Evolutionary conservation across 1,284 basidiomycete species (phyloP), one percentile per base, ranked within the genome.

Genomic region (Agroathelia rolfsii): DNA sequence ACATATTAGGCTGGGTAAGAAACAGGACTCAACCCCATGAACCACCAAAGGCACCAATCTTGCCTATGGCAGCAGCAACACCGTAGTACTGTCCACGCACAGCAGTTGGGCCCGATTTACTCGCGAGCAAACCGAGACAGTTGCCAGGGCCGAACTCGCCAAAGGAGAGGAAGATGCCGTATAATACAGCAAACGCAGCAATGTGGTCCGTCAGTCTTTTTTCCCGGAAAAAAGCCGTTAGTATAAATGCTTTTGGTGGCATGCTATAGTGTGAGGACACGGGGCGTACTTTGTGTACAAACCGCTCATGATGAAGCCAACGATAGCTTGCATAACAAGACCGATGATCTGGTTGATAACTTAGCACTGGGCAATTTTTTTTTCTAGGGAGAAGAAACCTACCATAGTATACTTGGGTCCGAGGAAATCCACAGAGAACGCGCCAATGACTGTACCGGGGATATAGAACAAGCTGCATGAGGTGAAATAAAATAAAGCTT

Each of bases 41-140:
- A 23, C 87, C 84, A 36, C 79, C 72, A 53, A 92, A 90, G 3
- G 88, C 88, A 17, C 86, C 86, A 27, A 88, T 50, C 57, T 95
- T 96, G n/a, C 92, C 93, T 23, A 88, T 53, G 3, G 89, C 92
- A 27, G 92, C 92, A 3, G 86, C 87, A 28, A 76, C 48, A 18
- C 84, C 86, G 50, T 90, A 94, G 53, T 81, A 82, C 40, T 90
- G 82, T 2, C 87, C 88, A 43, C 89, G 79, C 29, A 88, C 69
- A 13, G 85, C 85, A 0, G 87, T 90, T 2, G 88, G 85, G 35
- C 82, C 77, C 2, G 67, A 72, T 61, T 93, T 93, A 37, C 76
- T 66, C 5, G 88, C 88, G 39, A 93, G 65, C 21, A 92, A 64
- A 41, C 82, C 83, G 22, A 87, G 60, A 41, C 76, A 78, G 57